Evolutionary conservation across 164 flowering plant species (phyloP).

Genomic region (Hamamelis virginiana): DNA sequence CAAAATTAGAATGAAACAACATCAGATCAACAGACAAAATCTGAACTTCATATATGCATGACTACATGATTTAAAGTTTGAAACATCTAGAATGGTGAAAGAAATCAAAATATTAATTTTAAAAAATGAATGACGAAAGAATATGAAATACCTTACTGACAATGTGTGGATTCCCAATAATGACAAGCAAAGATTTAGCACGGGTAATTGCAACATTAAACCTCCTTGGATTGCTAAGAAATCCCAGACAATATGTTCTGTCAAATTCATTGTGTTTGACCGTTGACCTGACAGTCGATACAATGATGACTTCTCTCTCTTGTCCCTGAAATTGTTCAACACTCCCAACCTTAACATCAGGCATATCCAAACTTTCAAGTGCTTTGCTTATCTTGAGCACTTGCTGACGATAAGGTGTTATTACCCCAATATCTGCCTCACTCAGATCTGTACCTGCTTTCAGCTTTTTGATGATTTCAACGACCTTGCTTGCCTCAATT

Average conservation of each 20-base stretch:
- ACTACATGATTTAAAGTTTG: not conserved
- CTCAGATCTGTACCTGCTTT: conserved; percentile 27
- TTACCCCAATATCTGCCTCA: conserved; percentile 78
- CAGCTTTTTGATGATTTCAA: conserved; percentile 56
- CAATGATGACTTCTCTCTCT: conserved; percentile 73
- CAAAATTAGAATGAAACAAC: too few species aligned
- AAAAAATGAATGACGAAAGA: not conserved
- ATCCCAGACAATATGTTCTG: conserved; percentile 66
- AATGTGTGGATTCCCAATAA: conserved; percentile 92
- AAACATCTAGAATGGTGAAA: not conserved
- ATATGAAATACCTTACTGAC: conserved; percentile 59
- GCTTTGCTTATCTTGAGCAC: conserved; percentile 67
- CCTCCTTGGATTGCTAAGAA: conserved; percentile 90
- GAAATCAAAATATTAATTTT: not conserved
- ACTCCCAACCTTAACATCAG: conserved; percentile 79
- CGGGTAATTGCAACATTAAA: conserved; percentile 94
- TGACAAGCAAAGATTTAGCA: conserved; percentile 74
- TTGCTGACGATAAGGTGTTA: conserved; percentile 93
- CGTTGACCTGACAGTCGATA: conserved; percentile 95
- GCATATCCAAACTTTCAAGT: conserved; percentile 53
- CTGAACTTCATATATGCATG: too few species aligned
- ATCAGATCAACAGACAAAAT: too few species aligned
- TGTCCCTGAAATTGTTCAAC: conserved; percentile 99
- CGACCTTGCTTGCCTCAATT: conserved; percentile 83
- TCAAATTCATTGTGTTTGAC: conserved; percentile 84